These are phyloP conservation scores for Rhizophlyctis rosea DNA, from an alignment of 192 early-diverging fungal genomes.

Conservation along the genomic window DNA sequence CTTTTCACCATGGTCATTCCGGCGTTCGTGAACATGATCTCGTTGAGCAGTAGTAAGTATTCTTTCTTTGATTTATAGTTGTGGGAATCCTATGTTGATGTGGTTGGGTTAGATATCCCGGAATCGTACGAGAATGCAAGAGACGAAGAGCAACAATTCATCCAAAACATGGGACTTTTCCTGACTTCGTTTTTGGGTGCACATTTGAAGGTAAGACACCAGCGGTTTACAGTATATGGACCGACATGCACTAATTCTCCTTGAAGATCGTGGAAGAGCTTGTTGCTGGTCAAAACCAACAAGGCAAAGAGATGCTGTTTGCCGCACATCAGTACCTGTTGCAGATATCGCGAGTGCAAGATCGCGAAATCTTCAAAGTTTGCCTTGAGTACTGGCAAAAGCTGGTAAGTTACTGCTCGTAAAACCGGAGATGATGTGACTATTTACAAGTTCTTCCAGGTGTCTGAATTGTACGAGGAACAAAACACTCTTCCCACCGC, in stretches of 20 bases:
- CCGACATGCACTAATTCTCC: neutral
- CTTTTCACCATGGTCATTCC: conserved; percentile 83
- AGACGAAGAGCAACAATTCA: conserved; percentile 91
- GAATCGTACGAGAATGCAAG: conserved; percentile 76
- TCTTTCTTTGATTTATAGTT: neutral
- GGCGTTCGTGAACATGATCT: conserved; percentile 66
- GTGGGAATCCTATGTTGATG: neutral
- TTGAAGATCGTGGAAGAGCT: conserved; percentile 37
- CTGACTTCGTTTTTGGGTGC: conserved; percentile 79
- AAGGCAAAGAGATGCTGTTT: conserved; percentile 31
- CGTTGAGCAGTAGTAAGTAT: conserved; percentile 59
- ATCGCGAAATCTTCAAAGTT: conserved; percentile 97
- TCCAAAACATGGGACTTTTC: conserved; percentile 94
- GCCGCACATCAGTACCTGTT: conserved; percentile 89
- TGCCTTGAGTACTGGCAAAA: conserved; percentile 98
- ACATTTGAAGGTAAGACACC: conserved; percentile 72
- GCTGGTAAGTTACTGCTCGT: conserved; percentile 50
- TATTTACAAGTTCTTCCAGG: conserved; percentile 30
- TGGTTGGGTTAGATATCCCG: conserved; percentile 62
- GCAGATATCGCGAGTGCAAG: conserved; percentile 85
- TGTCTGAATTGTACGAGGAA: conserved; percentile 88
- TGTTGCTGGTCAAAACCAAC: conserved; percentile 9
- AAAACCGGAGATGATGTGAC: neutral
- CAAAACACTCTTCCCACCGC: conserved; percentile 53
- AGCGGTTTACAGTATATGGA: neutral